phyloP scores from a whole-genome alignment of 202 grass and related monocot genomes.

The Zizania palustris region DNA sequence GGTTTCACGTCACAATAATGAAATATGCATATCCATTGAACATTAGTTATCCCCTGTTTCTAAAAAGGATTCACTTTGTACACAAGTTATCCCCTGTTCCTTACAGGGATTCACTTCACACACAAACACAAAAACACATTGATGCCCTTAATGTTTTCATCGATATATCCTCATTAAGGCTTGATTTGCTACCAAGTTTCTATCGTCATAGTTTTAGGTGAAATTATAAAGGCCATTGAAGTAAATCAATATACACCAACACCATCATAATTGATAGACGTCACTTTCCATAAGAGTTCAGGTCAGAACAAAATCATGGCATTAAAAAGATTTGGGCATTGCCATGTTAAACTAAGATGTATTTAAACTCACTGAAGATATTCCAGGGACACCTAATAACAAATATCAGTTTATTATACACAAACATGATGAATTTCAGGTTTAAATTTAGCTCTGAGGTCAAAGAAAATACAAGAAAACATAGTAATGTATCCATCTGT shows the following conservation, averaged over 20 bases:
- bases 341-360: conserved; percentile 28
- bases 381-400: neutral
- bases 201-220: neutral
- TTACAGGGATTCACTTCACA: too few relatives aligned
- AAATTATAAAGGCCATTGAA: conserved; percentile 19
- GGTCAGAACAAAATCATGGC: conserved; percentile 18
- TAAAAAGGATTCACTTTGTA: conserved; percentile 22
- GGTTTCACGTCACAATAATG: neutral
- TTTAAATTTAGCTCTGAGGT: conserved; percentile 5
- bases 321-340: conserved; percentile 3
- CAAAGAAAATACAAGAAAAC: conserved; percentile 32
- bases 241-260: neutral
- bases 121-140: neutral
- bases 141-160: conserved; percentile 12
- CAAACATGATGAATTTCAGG: conserved; percentile 18
- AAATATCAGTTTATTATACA: conserved; percentile 26
- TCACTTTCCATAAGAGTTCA: conserved; percentile 16
- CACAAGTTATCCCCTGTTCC: neutral
- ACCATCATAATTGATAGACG: neutral
- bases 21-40: conserved; percentile 6
- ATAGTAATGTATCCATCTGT: conserved; percentile 27
- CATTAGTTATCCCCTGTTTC: conserved; percentile 12
- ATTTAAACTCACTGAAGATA: conserved; percentile 23
- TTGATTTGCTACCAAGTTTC: neutral
- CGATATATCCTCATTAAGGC: neutral